Evolutionary conservation across 345 rosid species (phyloP), one percentile per base, ranked within the genome.

Genomic region (Citrus sp.): DNA sequence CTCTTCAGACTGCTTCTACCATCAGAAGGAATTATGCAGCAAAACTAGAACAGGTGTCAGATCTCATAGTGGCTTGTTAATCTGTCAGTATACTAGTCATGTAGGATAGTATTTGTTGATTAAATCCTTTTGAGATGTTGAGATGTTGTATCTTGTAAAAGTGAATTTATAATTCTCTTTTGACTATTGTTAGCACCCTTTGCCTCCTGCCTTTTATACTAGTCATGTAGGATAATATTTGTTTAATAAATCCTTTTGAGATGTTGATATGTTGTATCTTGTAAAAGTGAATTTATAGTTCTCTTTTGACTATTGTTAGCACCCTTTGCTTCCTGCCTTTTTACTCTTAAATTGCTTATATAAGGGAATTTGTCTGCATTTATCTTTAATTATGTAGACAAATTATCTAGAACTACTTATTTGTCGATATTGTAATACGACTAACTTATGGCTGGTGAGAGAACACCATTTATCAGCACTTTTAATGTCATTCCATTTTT

Each of bases 21-120:
- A 40, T 82, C 62, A 90, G 82, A 76, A 91, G 82, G 78, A 89
- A 83, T 67, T 86, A 84, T 72, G 80, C 89, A 85, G 60, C 89
- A 73, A 90, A 87, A 76, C 40, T 88, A 80, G 96, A 89, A 83
- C 87, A 85, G 97, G 98, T 92, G 83, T 25, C 56, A 19, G 73
- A 61, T 37, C 25, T 70, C 54, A 18, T 40, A 46, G 35, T 61
- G 40, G 40, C 40, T 37, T 37, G 40, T 37, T 37, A 37, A 37
- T 37, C 40, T 37, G 0, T 7, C 40, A 18, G 4, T 0, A 10
- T 24, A 40, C 56, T 24, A 13, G 30, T 70, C 40, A 28, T 72
- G 70, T 24, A 67, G 40, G 40, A 7, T 5, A 24, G 42, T 46
- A 24, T 79, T 78, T 62, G 76, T 34, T 60, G 55, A 68, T 37